Evolutionary conservation across 495 filamentous ascomycete species (phyloP), one percentile per base, ranked within the genome.

Genomic region (Cetradonia linearis): DNA sequence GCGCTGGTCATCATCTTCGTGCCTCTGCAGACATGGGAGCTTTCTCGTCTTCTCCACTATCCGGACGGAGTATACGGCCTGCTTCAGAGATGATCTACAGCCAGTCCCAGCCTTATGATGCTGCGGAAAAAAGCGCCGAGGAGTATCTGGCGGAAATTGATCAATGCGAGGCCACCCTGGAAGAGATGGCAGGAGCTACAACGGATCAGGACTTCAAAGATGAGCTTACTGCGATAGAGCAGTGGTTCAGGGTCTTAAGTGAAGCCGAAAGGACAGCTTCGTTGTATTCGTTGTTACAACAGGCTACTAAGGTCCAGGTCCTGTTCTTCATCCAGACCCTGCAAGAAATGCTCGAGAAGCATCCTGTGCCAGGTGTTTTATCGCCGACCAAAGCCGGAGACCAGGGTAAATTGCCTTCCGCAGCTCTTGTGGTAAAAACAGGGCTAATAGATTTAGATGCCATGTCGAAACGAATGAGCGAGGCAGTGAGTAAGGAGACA

Each of bases 171-270:
- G 94, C 81, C 48, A 98, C 93, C 5, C 73, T 98, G 67, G 94
- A 97, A 71, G 93, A 98, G 71, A 98, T 98, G 93, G 94, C 93
- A 23, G 91, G 92, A 34, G 93, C 94, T 50, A 96, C 94, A 13
- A 77, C 97, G 37, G 93, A 98, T 71, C 94, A 98, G 73, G 94
- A 98, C 65, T 98, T 98, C 77, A 98, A 97, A 77, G 93, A 97
- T 75, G 93, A 98, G 74, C 83, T 98, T 55, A 93, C 88, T 72
- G 93, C 93, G 61, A 98, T 98, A 69, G 93, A 98, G 76, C 92
- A 98, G 76, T 98, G 93, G 93, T 98, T 98, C 73, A 87, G 90
- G 49, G 93, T 98, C 31, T 78, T 98, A 58, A 96, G 92, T 68
- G 93, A 98, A 73, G 90, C 93, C 23, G 93, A 98, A 75, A 78